Conservation (phyloP, 805 yeast genomes). For the Suhomyces prunicola region DNA sequence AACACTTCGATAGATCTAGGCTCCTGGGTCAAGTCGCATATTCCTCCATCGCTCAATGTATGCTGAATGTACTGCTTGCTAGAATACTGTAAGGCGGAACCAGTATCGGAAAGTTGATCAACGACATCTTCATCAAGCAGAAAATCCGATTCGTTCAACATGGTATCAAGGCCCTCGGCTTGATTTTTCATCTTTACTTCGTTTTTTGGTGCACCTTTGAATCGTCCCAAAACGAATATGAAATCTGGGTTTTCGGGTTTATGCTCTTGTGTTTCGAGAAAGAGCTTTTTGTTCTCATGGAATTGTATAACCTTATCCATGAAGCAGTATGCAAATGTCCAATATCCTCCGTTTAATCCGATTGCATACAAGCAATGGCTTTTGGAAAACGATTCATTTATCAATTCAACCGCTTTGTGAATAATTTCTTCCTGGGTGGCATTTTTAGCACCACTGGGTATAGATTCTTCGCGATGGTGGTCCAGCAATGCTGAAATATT, state of each 20-base stretch:
- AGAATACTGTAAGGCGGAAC: slow-evolving; percentile 13
- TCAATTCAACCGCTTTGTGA: slow-evolving; percentile 13
- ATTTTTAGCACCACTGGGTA: not conserved
- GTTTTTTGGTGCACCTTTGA: slow-evolving; percentile 20
- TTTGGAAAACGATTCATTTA: slow-evolving; percentile 17
- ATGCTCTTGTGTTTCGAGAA: slow-evolving; percentile 25
- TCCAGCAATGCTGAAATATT: not conserved
- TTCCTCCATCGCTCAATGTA: slow-evolving; percentile 44
- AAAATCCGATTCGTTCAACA: slow-evolving; percentile 22
- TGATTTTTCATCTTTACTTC: slow-evolving; percentile 20
- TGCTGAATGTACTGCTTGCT: slow-evolving; percentile 36
- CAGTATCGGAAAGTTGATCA: slow-evolving; percentile 19
- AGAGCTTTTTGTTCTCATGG: slow-evolving; percentile 32
- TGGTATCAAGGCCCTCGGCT: slow-evolving; percentile 12
- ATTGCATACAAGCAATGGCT: slow-evolving; percentile 22
- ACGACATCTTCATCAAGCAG: slow-evolving; percentile 25
- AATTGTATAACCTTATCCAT: slow-evolving; percentile 49
- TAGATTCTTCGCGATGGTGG: not conserved
- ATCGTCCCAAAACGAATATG: slow-evolving; percentile 37
- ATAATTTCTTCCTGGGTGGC: slow-evolving; percentile 12
- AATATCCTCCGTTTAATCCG: slow-evolving; percentile 41
- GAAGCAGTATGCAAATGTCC: slow-evolving; percentile 53
- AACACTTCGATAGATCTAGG: slow-evolving; percentile 54
- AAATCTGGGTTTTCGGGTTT: slow-evolving; percentile 28
- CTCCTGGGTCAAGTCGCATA: slow-evolving; percentile 56